Conservation (phyloP, 805 yeast species). For the Yamadazyma laniorum region DNA sequence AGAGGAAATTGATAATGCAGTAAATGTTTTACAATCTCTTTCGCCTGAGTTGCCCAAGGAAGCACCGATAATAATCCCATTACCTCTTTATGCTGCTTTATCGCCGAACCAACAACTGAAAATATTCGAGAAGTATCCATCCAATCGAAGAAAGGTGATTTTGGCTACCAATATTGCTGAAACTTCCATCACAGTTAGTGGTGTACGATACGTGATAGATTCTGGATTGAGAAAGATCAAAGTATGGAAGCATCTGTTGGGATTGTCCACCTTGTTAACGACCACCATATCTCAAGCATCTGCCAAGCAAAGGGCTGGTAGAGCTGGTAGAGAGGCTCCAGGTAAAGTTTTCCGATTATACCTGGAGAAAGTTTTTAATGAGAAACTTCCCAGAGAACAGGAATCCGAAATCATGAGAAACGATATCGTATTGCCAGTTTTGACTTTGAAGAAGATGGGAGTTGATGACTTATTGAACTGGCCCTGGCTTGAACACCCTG, state of each 20-base stretch:
- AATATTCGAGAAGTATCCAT: conserved; percentile 67
- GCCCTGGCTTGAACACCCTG: conserved; percentile 93
- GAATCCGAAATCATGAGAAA: conserved; percentile 91
- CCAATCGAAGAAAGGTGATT: conserved; percentile 78
- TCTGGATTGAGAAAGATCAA: conserved; percentile 90
- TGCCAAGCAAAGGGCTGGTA: conserved; percentile 52
- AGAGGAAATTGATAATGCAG: conserved; percentile 91
- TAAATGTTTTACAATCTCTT: conserved; percentile 54
- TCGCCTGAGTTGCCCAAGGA: conserved; percentile 68
- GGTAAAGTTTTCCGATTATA: conserved; percentile 89
- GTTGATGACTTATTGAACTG: conserved; percentile 81
- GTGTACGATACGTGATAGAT: conserved; percentile 90
- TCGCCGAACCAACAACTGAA: conserved; percentile 80
- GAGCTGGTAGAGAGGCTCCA: conserved; percentile 92
- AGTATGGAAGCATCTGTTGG: conserved; percentile 91
- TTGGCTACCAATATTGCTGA: conserved; percentile 96
- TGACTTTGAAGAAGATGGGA: conserved; percentile 79
- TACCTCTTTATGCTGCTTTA: conserved; percentile 92
- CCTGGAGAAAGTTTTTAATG: conserved; percentile 65
- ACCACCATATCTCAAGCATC: conserved; percentile 93
- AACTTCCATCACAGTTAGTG: conserved; percentile 94
- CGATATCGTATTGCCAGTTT: conserved; percentile 79
- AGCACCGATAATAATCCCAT: conserved; percentile 71
- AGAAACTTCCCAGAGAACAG: conserved; percentile 65
- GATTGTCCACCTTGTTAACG: conserved; percentile 87